Evolutionary conservation across 352 stramenopile genomes (phyloP).

Genomic region (Bremia lactucae): DNA sequence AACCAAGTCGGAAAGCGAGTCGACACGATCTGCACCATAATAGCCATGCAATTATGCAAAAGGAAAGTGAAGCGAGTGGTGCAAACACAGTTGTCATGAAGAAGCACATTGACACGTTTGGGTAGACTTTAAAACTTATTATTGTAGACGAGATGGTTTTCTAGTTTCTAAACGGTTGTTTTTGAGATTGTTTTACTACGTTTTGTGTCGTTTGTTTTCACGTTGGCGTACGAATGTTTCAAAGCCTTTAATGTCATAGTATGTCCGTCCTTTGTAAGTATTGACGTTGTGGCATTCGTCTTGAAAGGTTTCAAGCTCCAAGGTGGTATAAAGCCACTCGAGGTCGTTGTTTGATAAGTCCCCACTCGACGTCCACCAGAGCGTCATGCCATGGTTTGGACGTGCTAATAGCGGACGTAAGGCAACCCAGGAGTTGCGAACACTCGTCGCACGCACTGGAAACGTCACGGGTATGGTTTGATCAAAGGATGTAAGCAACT

Average conservation of each 20-base stretch:
- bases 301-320: conserved; percentile 23
- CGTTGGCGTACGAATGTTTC: conserved; percentile 33
- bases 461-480: conserved; percentile 47
- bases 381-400: conserved; percentile 44
- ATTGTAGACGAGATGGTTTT: no score
- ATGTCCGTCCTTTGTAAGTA: conserved; percentile 33
- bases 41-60: no score
- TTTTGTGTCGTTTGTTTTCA: no score
- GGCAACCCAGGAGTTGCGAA: conserved; percentile 39
- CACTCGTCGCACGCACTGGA: conserved; percentile 46
- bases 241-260: conserved; percentile 69
- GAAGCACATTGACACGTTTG: no score
- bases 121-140: no score
- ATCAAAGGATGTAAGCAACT: conserved; percentile 27
- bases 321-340: conserved; percentile 46
- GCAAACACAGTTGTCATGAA: conserved; percentile 5
- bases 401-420: conserved; percentile 32
- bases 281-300: conserved; percentile 1
- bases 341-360: conserved; percentile 38
- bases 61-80: no score
- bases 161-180: no score
- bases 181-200: no score
- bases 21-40: background rate
- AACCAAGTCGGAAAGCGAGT: background rate
- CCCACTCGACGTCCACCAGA: conserved; percentile 58